Conservation (phyloP, 1,139 yeast species). For the Magnusiomyces fungicola region DNA sequence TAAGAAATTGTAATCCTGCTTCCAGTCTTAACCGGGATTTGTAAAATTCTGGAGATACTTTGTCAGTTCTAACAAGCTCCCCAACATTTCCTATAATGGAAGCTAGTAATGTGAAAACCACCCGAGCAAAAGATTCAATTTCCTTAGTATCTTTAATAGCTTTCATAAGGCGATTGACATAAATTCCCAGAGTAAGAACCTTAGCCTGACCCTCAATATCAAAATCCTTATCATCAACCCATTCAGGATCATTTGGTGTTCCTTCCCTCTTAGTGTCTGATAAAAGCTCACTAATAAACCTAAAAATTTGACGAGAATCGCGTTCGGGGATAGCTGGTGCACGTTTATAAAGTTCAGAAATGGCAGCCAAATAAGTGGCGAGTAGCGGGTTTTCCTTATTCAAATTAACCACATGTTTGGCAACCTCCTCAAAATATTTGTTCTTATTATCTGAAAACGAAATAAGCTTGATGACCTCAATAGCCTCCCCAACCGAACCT, state of each 20-base stretch:
- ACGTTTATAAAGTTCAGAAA: constrained; percentile 54
- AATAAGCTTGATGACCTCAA: constrained; percentile 57
- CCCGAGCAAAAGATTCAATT: constrained; percentile 42
- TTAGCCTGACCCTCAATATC: constrained; percentile 37
- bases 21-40: constrained; percentile 57
- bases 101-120: constrained; percentile 58
- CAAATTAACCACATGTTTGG: constrained; percentile 33
- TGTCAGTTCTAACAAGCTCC: constrained; percentile 53
- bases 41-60: constrained; percentile 49
- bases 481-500: constrained; percentile 59
- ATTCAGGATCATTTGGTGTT: constrained; percentile 30
- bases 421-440: constrained; percentile 34
- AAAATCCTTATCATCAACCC: constrained; percentile 46
- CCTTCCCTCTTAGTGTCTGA: constrained; percentile 17
- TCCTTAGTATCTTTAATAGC: constrained; percentile 33
- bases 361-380: constrained; percentile 50
- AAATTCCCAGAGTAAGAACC: constrained; percentile 45
- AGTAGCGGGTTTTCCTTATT: constrained; percentile 34
- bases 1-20: constrained; percentile 62
- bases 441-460: constrained; percentile 39
- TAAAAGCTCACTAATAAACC: constrained; percentile 46
- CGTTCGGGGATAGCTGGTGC: constrained; percentile 48
- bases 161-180: constrained; percentile 57
- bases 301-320: constrained; percentile 50
- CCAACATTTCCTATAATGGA: constrained; percentile 73